Evolutionary conservation across 78 protist genomes (phyloP).

Genomic region (Dictyostelium intermedium): DNA sequence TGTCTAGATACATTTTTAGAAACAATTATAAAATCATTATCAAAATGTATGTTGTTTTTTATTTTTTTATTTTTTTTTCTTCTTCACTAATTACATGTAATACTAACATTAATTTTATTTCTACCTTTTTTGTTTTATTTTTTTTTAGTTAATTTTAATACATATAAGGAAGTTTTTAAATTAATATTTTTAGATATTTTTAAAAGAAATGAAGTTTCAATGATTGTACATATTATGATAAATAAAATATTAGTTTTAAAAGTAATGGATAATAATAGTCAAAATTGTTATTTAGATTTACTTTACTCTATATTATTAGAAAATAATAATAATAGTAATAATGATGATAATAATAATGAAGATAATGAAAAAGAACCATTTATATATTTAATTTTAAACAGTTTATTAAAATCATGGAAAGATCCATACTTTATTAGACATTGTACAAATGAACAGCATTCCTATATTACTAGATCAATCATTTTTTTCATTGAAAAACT

Average conservation of each 20-base stretch:
- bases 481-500: slow-evolving; percentile 10
- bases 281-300: slow-evolving; percentile 21
- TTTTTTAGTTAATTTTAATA: not conserved
- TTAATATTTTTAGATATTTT: slow-evolving; percentile 5
- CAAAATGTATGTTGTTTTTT: not conserved
- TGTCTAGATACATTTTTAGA: slow-evolving; percentile 35
- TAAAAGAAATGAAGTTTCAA: not conserved
- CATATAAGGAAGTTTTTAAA: not conserved
- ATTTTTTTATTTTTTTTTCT: not conserved
- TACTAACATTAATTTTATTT: no score
- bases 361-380: slow-evolving; percentile 5
- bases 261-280: not conserved
- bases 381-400: not conserved
- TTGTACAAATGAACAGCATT: slow-evolving; percentile 48
- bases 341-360: not conserved
- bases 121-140: not conserved
- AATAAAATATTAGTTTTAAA: slow-evolving; percentile 18
- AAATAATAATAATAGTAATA: not conserved
- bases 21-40: not conserved
- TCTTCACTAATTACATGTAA: no score
- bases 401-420: slow-evolving; percentile 49
- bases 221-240: not conserved
- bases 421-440: slow-evolving; percentile 44
- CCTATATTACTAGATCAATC: slow-evolving; percentile 25
- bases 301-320: not conserved